phyloP scores from a whole-genome alignment of 495 filamentous ascomycete species.

The Trichoderma reesei region DNA sequence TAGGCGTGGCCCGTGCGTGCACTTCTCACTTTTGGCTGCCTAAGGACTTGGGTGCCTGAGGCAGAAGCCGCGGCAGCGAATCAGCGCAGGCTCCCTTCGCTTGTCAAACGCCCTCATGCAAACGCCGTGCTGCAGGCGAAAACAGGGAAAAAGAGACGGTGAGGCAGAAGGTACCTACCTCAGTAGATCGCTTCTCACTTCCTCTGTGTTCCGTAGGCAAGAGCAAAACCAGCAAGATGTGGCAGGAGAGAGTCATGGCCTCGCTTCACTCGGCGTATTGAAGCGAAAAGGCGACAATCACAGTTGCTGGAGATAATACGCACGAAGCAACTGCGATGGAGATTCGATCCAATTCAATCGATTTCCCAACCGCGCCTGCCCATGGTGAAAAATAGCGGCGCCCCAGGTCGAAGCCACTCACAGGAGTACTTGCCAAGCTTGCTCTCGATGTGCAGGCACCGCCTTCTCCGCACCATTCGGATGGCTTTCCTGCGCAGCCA shows the following conservation, averaged over 20 bases:
- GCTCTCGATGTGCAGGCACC: background rate
- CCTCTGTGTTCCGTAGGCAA: background rate
- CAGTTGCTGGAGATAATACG: too few relatives aligned
- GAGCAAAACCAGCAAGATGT: too few relatives aligned
- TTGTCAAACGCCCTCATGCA: constrained; percentile 3
- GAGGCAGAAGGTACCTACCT: background rate
- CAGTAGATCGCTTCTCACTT: too few relatives aligned
- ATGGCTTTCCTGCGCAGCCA: background rate
- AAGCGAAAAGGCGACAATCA: too few relatives aligned
- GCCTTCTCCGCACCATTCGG: background rate
- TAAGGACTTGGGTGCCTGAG: background rate
- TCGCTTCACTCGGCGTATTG: too few relatives aligned
- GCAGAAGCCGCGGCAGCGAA: background rate
- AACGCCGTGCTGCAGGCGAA: background rate
- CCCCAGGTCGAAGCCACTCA: too few relatives aligned
- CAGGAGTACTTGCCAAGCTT: background rate
- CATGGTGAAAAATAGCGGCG: too few relatives aligned
- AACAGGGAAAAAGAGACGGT: background rate
- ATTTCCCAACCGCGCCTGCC: too few relatives aligned
- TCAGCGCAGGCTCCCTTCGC: background rate
- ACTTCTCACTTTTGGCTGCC: background rate
- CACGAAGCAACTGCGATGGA: too few relatives aligned
- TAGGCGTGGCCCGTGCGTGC: background rate
- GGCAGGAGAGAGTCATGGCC: too few relatives aligned
- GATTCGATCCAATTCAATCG: too few relatives aligned